Base-by-base conservation (phyloP, 805 yeast genomes). In the Metschnikowia chrysomelidarum region DNA sequence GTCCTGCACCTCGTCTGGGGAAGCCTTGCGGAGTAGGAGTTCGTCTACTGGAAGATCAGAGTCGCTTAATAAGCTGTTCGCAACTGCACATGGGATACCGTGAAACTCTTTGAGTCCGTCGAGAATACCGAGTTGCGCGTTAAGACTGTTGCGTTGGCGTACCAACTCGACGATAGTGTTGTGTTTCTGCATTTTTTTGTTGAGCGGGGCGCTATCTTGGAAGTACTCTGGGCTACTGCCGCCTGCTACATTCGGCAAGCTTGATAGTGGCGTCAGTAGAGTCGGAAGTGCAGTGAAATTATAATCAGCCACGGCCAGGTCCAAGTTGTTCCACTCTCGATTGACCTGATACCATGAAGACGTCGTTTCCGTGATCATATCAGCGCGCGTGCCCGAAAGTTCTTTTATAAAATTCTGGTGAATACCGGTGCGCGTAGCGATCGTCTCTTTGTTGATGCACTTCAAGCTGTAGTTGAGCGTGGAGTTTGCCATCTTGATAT, bases 291-390 rank as follows among this genome's bases (percentile, higher is more conserved):
- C 72, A 5, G 58, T 27, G 40, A 50, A 75, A 39, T 65, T 77
- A 73, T 48, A 77, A 58, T 73, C 75, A 5, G 79, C 67, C 13
- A 75, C 78, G 32, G 78, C 50, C 44, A 75, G 73, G 56, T 87
- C 96, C 76, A 87, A 73, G 28, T 78, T 79, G 44, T 94, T 73
- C 50, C 97, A 73, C 57, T 93, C 98, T 51, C 82, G 78, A 60
- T 88, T 89, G 52, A 89, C 84, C 47, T 84, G 82, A 64, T 91
- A 91, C 98, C 98, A 93, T 44, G 78, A 73, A 25, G 82, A 75
- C 5, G 97, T 89, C 4, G 95, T 84, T 6, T 76, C 71, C 40
- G 76, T 69, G 30, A 91, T 71, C 66, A 87, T 70, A 17, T 72
- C 67, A 34, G 73, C 71, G 43, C 87, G 82, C 29, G 74, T 59